Evolutionary conservation across 768 basidiomycete species (phyloP), one percentile per base, ranked within the genome.

Genomic region (Thelephora aurantiotincta): DNA sequence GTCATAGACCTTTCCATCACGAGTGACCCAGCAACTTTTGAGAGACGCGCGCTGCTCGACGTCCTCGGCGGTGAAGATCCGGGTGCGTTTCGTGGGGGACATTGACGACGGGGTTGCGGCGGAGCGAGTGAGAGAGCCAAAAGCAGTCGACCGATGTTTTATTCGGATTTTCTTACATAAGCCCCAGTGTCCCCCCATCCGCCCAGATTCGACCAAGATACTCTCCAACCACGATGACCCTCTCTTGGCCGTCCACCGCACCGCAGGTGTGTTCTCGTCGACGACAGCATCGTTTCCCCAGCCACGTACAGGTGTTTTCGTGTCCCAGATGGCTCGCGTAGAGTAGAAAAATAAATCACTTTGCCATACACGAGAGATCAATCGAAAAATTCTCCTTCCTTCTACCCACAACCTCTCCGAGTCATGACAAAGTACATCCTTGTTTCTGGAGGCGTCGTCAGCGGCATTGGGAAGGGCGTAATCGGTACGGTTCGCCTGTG

Each of bases 401-500:
- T 1, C 23, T 16, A 19, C 36, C 43, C 26, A 30, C 26, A 9
- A 30, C 26, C 26, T 30, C 26, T 30, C 30, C 46, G 49, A 38
- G 47, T 44, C 33, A 92, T 92, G 86, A 91, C 87, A 51, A 97
- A 97, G 69, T 98, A 89, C 68, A 98, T 97, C 59, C 58, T 98
- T 53, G 89, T 99, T 26, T 90, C 87, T 35, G 94, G 94, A 50
- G 94, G 94, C 65, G 94, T 99, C 49, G 87, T 99, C 61, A 94
- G 90, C 58, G 94, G 94, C 47, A 99, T 99, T 58, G 94, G 94
- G 54, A 99, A 99, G 77, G 94, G 94, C 57, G 91, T 98, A 52
- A 97, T 99, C 60, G 94, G 94, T 97, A 64, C 67, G 75, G 59
- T 52, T 47, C 42, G 52, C 48, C 47, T 30, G 26, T 9, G 9